These are phyloP conservation scores for Aureobasidium sp. DNA, from an alignment of 2,329 filamentous ascomycete genomes.

Conservation along the genomic window DNA sequence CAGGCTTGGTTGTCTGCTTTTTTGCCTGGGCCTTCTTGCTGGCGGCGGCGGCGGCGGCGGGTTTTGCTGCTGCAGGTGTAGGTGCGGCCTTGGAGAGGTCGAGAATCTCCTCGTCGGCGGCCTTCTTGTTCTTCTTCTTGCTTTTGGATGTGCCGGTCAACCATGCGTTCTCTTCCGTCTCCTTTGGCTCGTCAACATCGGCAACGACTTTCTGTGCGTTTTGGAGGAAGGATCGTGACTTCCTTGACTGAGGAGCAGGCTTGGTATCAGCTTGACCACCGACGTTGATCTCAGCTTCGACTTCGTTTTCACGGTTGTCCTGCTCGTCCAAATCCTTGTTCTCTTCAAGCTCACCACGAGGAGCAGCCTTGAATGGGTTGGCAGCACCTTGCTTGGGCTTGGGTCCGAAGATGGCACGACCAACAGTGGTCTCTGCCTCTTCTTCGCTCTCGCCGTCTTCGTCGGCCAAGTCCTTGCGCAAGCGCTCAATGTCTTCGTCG, in stretches of 20 bases:
- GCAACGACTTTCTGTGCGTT: slow-evolving; percentile 7
- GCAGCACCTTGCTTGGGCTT: slow-evolving; percentile 25
- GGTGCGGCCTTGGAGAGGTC: slow-evolving; percentile 16
- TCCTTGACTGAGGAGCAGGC: slow-evolving; percentile 14
- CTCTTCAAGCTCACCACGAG: slow-evolving; percentile 52
- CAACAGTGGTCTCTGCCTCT: slow-evolving; percentile 51
- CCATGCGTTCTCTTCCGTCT: slow-evolving; percentile 16
- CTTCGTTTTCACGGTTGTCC: slow-evolving; percentile 18
- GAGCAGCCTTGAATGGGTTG: slow-evolving; percentile 21
- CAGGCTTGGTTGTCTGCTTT: background rate
- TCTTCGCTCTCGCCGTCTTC: slow-evolving; percentile 49
- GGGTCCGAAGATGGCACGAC: slow-evolving; percentile 63
- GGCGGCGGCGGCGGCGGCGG: background rate
- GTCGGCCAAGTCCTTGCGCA: slow-evolving; percentile 60
- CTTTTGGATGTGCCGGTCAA: slow-evolving; percentile 20
- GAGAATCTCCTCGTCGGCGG: slow-evolving; percentile 12
- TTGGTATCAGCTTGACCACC: slow-evolving; percentile 20
- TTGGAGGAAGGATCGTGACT: slow-evolving; percentile 19
- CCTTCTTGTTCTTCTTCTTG: slow-evolving; percentile 13
- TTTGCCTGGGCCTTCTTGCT: slow-evolving; percentile 8
- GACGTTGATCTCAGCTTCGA: slow-evolving; percentile 30
- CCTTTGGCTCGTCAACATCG: slow-evolving; percentile 2
- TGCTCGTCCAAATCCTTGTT: slow-evolving; percentile 41
- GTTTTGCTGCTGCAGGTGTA: background rate
- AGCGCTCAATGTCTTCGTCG: slow-evolving; percentile 52